Conservation (phyloP, 345 rosid species). For the Abelmoschus esculentus region DNA sequence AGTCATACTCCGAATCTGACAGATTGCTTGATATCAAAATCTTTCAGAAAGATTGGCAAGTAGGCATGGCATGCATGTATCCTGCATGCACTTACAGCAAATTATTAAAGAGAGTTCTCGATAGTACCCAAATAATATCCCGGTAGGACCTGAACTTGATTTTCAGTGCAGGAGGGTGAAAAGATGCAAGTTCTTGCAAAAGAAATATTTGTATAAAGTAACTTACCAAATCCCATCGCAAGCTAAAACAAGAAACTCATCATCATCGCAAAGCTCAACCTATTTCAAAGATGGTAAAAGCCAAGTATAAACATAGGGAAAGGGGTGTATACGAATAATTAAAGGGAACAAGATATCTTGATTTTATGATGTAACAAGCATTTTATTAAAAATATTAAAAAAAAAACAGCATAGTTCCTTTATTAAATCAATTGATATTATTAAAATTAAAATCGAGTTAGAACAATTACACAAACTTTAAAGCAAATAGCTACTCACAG, state of each 20-base stretch:
- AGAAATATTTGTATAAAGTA: neutral
- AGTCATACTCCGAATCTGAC: neutral
- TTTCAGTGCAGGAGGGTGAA: neutral
- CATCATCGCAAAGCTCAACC: slow-evolving; percentile 13
- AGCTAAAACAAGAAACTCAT: neutral
- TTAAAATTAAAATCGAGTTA: neutral
- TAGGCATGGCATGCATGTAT: neutral
- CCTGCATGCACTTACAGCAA: neutral
- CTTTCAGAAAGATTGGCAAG: neutral
- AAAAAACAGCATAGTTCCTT: neutral
- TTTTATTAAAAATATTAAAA: too few species aligned
- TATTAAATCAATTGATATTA: neutral
- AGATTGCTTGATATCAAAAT: neutral
- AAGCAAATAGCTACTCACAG: neutral
- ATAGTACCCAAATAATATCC: neutral
- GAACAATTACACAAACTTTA: neutral
- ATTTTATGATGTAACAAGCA: too few species aligned
- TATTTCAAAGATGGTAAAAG: neutral
- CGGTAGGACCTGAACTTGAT: neutral
- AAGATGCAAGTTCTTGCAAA: neutral
- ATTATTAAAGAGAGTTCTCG: neutral
- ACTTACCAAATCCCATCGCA: neutral
- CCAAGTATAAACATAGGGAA: neutral
- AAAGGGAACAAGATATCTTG: neutral
- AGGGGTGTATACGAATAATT: neutral